These are phyloP conservation scores for Fagopyrum homotropicum DNA, from an alignment of 148 eudicot species.

Conservation along the genomic window DNA sequence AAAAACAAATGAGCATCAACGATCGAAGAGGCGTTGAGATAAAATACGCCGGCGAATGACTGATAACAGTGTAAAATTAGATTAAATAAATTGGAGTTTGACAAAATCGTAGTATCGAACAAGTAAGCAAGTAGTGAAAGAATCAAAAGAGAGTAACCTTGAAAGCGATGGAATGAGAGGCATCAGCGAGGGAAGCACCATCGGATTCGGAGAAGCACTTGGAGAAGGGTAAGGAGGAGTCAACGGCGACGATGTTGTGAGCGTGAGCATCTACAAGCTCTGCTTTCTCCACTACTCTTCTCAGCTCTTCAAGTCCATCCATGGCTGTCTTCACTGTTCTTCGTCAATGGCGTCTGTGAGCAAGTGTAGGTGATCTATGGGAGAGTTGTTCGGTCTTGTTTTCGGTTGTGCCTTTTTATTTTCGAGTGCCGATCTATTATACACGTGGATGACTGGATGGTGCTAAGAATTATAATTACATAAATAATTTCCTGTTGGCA, in stretches of 20 bases:
- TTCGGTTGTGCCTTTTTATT: no score
- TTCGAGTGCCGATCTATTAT: no score
- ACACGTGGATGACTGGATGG: no score
- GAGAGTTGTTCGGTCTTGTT: background rate
- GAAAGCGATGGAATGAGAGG: constrained; percentile 64
- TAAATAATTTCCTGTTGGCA: no score
- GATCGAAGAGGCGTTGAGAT: no score
- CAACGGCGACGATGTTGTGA: constrained; percentile 64
- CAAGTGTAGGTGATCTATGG: background rate
- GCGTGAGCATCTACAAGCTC: constrained; percentile 74
- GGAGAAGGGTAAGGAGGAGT: constrained; percentile 67
- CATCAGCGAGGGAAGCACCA: constrained; percentile 48
- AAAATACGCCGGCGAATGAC: no score
- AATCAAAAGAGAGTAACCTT: constrained; percentile 37
- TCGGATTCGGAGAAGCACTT: constrained; percentile 71
- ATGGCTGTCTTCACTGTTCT: constrained; percentile 10
- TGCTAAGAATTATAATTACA: no score
- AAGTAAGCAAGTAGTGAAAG: background rate
- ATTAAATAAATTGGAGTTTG: background rate
- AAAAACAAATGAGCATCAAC: no score
- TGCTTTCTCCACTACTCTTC: constrained; percentile 46
- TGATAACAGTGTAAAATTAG: no score
- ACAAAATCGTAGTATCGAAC: background rate
- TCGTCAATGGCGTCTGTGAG: background rate
- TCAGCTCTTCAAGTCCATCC: constrained; percentile 50